phyloP scores from a whole-genome alignment of 2,329 filamentous ascomycete species.

The Emmonsiellopsis sp. region DNA sequence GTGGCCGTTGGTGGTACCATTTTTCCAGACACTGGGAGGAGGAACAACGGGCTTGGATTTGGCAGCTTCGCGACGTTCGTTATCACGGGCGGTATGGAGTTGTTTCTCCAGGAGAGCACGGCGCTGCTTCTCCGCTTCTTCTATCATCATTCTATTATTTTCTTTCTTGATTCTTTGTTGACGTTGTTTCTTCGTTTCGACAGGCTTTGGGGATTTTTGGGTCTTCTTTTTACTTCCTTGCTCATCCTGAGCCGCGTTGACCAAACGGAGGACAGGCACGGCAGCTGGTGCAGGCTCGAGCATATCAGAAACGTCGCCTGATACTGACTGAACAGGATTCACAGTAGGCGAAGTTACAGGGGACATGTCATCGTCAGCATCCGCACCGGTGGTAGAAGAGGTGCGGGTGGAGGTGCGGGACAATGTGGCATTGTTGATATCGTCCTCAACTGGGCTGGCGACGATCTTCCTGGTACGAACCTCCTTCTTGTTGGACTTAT shows the following conservation, averaged over 20 bases:
- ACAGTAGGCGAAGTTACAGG: constrained; percentile 57
- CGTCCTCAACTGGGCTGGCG: not conserved
- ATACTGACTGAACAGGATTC: constrained; percentile 30
- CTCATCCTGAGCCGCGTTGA: constrained; percentile 51
- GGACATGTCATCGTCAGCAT: constrained; percentile 75
- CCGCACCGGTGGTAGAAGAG: constrained; percentile 63
- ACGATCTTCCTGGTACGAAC: constrained; percentile 43
- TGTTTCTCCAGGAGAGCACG: constrained; percentile 72
- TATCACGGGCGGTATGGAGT: constrained; percentile 68
- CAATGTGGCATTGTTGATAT: constrained; percentile 20
- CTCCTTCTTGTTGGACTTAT: constrained; percentile 51
- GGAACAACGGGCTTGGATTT: constrained; percentile 38
- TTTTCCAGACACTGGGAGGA: constrained; percentile 44
- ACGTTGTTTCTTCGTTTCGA: constrained; percentile 88
- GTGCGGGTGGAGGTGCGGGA: constrained; percentile 42
- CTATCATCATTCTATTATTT: constrained; percentile 62
- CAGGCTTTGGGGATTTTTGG: constrained; percentile 52
- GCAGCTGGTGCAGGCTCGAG: constrained; percentile 64
- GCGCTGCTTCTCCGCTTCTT: constrained; percentile 70
- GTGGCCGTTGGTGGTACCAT: constrained; percentile 8
- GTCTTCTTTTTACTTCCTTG: constrained; percentile 54
- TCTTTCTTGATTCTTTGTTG: constrained; percentile 88
- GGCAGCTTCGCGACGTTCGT: constrained; percentile 68
- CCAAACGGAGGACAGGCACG: constrained; percentile 64
- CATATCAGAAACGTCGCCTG: constrained; percentile 80